Base-by-base conservation (phyloP, 2,329 filamentous ascomycete species). In the Colletotrichum magnum region DNA sequence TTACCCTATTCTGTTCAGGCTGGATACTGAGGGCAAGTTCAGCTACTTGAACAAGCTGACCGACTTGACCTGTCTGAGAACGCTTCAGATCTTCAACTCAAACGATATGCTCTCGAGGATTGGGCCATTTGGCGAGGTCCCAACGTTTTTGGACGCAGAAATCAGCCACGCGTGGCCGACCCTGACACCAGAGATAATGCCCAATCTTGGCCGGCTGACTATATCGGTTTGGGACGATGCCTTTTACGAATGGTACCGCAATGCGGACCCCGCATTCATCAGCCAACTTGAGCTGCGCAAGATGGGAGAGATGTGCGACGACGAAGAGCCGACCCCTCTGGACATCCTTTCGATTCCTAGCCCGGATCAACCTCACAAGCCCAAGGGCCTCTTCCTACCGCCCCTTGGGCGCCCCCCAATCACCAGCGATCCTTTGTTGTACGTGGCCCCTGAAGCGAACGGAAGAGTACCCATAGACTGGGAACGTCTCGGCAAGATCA, bases 131-230 rank as follows among this genome's bases (percentile, higher is more conserved):
- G 36, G 21, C 18, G 15, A n/a, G n/a, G 45, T 6, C 15, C 7
- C 15, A 7, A 16, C 16, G 10, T 10, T 24, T 18, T 10, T 13
- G 28, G 18, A 24, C n/a, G 45, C 18, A 18, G n/a, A 21, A n/a
- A 16, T 48, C 2, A 7, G 1, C 45, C 7, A 16, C 32, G 53
- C 53, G 15, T 45, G 21, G 18, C 24, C 36, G 12, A 36, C 53
- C 32, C 21, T 57, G n/a, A 12, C 21, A 5, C 53, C 32, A 10
- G 36, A 26, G 18, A 24, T 18, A 24, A 45, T 57, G 53, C 53
- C 53, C 36, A 57, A 43, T 6, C 53, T 57, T 32, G 36, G 53
- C 6, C 36, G 21, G 12, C 53, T 57, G 21, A 21, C 53, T 18
- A 12, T 57, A 24, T 16, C n/a, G 32, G 53, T 15, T 3, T 57